Base-by-base conservation (phyloP, 805 yeast genomes). In the Myxozyma kluyveri region DNA sequence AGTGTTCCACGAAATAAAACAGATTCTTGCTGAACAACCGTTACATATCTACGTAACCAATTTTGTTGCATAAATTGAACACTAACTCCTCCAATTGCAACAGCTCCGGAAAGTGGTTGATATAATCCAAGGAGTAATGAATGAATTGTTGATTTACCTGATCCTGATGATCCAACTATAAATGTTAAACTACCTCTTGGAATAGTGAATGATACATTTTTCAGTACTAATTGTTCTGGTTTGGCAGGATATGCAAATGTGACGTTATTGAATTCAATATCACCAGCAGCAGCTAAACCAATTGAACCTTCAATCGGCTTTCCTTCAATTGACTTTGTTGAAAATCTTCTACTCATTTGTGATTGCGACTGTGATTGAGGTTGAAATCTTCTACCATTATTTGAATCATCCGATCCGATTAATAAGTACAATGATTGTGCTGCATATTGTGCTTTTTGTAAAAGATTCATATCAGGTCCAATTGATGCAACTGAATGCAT, bases 131-230 rank as follows among this genome's bases (percentile, higher is more conserved):
- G 65, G 0, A 93, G 61, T 1, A 93, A 65, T 33, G 76, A 77
- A 0, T 84, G 78, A 1, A 93, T 55, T 0, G 98, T 85, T 0
- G 98, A 91, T 66, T 93, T 93, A 0, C 99, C 99, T 0, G 90
- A 83, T 0, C 99, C 99, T 0, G 97, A 89, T 54, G 76, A 75
- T 0, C 99, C 99, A 38, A 93, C 78, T 3, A 93, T 68, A 61
- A 80, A 91, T 1, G 83, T 80, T 4, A 78, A 63, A 29, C 69
- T 59, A 0, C 77, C 74, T 0, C 78, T 66, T 1, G 72, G 67
- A 32, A 89, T 70, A 1, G 60, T 59, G 23, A 85, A 50, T n/a
- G 67, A 63, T 0, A 84, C 70, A 43, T 76, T 61, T 0, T 75
- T 67, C 14, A 93, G 64, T 0, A 80, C 80, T 1, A 56, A 54